These are phyloP conservation scores for Leccinum barrowsii DNA, from an alignment of 768 basidiomycete species.

Conservation along the genomic window DNA sequence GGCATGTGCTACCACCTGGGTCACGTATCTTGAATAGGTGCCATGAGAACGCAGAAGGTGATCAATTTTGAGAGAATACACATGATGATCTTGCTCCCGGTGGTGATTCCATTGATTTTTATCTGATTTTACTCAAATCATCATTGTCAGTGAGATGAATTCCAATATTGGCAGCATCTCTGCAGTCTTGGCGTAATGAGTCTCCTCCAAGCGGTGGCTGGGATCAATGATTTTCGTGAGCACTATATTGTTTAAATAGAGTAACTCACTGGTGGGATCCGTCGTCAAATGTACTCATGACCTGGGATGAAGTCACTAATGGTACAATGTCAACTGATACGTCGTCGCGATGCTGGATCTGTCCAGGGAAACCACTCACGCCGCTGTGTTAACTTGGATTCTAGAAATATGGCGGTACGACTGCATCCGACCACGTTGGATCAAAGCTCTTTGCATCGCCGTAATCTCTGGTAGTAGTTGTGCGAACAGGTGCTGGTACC, in stretches of 20 bases:
- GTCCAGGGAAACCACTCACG: slow-evolving; percentile 3
- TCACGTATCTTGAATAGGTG: slow-evolving; percentile 1
- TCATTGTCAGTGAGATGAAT: not conserved
- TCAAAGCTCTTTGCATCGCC: not conserved
- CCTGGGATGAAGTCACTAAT: not conserved
- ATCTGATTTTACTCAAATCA: not conserved
- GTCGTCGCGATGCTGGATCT: not conserved
- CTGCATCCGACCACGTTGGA: not conserved
- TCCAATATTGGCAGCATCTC: not conserved
- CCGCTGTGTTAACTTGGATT: not conserved
- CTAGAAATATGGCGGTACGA: not conserved
- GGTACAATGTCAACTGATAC: not conserved
- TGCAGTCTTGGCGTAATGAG: not conserved
- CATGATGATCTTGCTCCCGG: not conserved
- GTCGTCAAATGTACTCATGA: not conserved
- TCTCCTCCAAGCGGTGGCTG: not conserved
- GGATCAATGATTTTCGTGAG: not conserved
- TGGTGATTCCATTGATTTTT: too few relatives aligned
- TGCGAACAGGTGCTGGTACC: not conserved
- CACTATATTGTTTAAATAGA: not conserved
- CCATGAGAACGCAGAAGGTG: slow-evolving; percentile 2
- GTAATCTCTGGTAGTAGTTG: not conserved
- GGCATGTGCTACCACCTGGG: slow-evolving; percentile 10
- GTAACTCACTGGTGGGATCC: not conserved
- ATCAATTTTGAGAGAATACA: not conserved